Percentiles rank a stretch among this genome's conserved stretches.
Conservation (phyloP, 495 filamentous ascomycete species). For the Choiromyces venosus region DNA sequence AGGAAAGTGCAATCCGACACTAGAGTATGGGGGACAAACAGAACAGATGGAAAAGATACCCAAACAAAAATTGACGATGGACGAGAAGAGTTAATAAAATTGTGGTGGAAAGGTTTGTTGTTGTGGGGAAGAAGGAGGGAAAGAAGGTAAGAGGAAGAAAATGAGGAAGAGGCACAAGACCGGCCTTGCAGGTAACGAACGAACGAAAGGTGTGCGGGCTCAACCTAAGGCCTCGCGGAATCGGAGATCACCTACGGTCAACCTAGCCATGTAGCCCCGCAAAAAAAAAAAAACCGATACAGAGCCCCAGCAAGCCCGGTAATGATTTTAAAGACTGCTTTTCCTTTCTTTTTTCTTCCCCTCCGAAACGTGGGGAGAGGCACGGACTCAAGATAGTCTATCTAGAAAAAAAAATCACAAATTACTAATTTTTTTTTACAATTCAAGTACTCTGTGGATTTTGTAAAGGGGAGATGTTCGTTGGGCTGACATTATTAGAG, state of each 20-base stretch:
- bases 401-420: not conserved
- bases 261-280: not conserved
- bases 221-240: not conserved
- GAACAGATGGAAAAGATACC: not conserved
- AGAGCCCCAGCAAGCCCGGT: not conserved
- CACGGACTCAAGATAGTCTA: not conserved
- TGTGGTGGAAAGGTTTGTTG: constrained; percentile 1
- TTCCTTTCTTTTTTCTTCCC: not conserved
- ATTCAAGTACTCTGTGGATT: not conserved
- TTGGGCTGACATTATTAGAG: not conserved
- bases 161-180: constrained; percentile 2
- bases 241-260: not conserved
- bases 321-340: constrained; percentile 1
- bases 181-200: not conserved
- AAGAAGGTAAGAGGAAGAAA: not conserved
- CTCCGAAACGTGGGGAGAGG: not conserved
- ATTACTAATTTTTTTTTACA: not conserved
- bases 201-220: not conserved
- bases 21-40: not conserved
- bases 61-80: not conserved
- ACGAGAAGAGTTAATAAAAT: not conserved
- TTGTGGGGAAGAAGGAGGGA: not conserved
- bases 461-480: not conserved
- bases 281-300: not conserved
- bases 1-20: not conserved